These are phyloP conservation scores for Moringa oleifera DNA, from an alignment of 345 rosid species.

Conservation along the genomic window DNA sequence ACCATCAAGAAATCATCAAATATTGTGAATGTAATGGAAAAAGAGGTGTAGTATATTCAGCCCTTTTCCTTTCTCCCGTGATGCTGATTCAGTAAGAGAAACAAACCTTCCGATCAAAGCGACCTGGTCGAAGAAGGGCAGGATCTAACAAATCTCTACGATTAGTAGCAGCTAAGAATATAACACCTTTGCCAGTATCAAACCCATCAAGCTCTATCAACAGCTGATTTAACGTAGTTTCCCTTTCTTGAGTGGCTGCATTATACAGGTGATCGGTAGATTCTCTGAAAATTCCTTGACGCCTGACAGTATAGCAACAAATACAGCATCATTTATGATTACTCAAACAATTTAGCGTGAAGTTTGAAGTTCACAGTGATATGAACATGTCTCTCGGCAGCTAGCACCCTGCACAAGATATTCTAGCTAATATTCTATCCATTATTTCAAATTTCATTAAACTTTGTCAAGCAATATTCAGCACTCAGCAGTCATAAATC, in stretches of 20 bases:
- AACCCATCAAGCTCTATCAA: slow-evolving; percentile 97
- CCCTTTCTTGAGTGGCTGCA: slow-evolving; percentile 96
- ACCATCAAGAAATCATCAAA: background rate
- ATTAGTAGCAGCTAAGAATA: slow-evolving; percentile 91
- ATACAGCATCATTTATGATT: slow-evolving; percentile 5
- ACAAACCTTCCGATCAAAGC: slow-evolving; percentile 94
- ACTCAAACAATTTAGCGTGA: background rate
- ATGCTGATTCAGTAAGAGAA: slow-evolving; percentile 16
- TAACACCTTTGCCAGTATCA: slow-evolving; percentile 97
- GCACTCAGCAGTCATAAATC: background rate
- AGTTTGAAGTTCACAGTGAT: background rate
- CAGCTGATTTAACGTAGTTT: slow-evolving; percentile 93
- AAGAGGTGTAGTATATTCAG: background rate
- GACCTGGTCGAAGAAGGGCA: slow-evolving; percentile 94
- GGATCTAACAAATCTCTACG: slow-evolving; percentile 92
- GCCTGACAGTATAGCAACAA: slow-evolving; percentile 40
- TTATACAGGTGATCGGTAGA: slow-evolving; percentile 69
- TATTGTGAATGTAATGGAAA: no score
- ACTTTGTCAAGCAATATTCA: background rate
- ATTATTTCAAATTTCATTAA: no score
- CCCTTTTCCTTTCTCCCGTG: background rate
- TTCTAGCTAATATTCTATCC: background rate
- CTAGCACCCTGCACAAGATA: background rate
- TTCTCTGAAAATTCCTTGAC: slow-evolving; percentile 88
- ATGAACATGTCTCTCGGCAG: background rate